phyloP scores from a whole-genome alignment of 2,329 filamentous ascomycete species.

The Neonectria faginata region DNA sequence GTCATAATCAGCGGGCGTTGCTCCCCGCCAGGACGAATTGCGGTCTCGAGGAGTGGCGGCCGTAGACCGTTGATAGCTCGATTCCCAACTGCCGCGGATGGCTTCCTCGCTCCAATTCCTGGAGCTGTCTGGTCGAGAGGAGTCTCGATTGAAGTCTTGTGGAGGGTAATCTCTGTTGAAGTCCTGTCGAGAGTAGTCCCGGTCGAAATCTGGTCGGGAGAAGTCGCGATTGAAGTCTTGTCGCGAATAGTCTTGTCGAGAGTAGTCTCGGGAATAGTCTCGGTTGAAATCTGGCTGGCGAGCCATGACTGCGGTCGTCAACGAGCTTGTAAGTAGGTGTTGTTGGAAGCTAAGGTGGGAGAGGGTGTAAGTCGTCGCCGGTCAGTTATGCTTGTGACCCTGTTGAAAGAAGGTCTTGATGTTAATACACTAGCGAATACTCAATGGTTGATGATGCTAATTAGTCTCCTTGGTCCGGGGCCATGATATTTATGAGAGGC shows the following conservation, averaged over 20 bases:
- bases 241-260: neutral
- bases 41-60: constrained; percentile 39
- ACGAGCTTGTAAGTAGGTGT: constrained; percentile 2
- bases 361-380: constrained; percentile 32
- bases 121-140: constrained; percentile 39
- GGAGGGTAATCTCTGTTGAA: neutral
- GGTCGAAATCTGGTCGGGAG: neutral
- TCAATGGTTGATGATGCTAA: constrained; percentile 17
- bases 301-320: constrained; percentile 35
- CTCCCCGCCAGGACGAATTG: constrained; percentile 32
- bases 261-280: constrained; percentile 3
- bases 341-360: neutral
- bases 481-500: constrained; percentile 32
- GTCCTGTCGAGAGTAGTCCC: constrained; percentile 2
- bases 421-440: constrained; percentile 2
- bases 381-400: constrained; percentile 8
- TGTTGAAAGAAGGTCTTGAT: constrained; percentile 8
- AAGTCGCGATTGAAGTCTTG: neutral
- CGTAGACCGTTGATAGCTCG: constrained; percentile 38
- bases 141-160: constrained; percentile 9
- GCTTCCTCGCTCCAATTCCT: constrained; percentile 47
- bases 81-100: constrained; percentile 44
- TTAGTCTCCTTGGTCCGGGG: constrained; percentile 5
- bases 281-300: constrained; percentile 33
- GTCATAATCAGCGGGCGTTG: constrained; percentile 34